A percentile compares a stretch with the other conserved stretches of the same genome.
phyloP scores from a whole-genome alignment of 176 grass and related monocot species.

The Musa troglodytarum region DNA sequence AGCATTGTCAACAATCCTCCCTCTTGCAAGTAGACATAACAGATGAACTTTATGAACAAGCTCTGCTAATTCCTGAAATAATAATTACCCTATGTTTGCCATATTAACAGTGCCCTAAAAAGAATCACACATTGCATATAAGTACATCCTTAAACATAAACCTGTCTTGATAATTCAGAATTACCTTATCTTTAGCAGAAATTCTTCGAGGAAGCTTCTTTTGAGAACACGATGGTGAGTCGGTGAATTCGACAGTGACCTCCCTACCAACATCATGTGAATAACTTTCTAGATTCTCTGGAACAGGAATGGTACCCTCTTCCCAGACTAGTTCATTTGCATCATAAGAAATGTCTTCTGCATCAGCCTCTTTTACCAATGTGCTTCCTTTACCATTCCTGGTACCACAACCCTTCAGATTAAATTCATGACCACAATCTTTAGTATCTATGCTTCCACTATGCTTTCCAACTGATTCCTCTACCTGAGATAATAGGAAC shows the following conservation, averaged over 20 bases:
- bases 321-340: constrained; percentile 78
- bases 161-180: neutral
- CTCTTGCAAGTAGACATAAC: constrained; percentile 83
- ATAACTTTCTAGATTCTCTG: constrained; percentile 31
- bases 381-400: constrained; percentile 17
- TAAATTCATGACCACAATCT: constrained; percentile 7
- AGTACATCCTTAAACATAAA: neutral
- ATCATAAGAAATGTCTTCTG: constrained; percentile 11
- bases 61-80: constrained; percentile 73
- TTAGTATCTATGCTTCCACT: constrained; percentile 25
- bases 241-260: constrained; percentile 74
- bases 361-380: constrained; percentile 11
- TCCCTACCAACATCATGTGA: constrained; percentile 47
- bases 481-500: constrained; percentile 20
- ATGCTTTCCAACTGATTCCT: constrained; percentile 16
- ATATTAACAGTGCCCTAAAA: constrained; percentile 7
- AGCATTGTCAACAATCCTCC: constrained; percentile 70
- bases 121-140: neutral
- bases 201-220: constrained; percentile 52
- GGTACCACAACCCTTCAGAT: constrained; percentile 12
- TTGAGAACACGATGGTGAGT: constrained; percentile 41
- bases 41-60: constrained; percentile 87
- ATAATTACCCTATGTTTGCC: neutral
- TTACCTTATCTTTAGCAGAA: constrained; percentile 76
- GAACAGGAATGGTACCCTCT: constrained; percentile 51